A percentile compares a stretch with the other conserved stretches of the same genome.
Conservation (phyloP, 495 filamentous ascomycete genomes). For the Choiromyces venosus region DNA sequence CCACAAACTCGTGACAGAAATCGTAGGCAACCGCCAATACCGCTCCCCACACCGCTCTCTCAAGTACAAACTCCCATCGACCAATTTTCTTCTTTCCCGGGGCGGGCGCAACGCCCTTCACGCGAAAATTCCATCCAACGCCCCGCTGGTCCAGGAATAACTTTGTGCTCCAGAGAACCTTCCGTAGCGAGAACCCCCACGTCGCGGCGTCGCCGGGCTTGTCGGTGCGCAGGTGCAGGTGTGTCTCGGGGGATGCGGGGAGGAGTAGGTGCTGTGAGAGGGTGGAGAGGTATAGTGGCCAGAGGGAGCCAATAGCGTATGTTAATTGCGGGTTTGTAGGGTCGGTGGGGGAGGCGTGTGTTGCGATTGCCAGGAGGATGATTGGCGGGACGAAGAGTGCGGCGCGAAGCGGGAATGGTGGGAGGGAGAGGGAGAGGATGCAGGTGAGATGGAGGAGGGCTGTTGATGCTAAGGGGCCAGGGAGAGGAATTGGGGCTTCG, state of each 20-base stretch:
- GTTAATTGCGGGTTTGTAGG: constrained; percentile 21
- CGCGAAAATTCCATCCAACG: constrained; percentile 25
- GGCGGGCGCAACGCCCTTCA: constrained; percentile 14
- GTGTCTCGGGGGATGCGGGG: constrained; percentile 15
- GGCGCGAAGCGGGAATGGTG: background rate
- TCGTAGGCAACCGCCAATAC: constrained; percentile 25
- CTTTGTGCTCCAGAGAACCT: constrained; percentile 21
- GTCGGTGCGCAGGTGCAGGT: constrained; percentile 20
- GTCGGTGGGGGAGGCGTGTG: background rate
- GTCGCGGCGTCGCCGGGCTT: constrained; percentile 19
- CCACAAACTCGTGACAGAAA: constrained; percentile 22
- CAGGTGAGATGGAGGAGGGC: background rate
- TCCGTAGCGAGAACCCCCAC: constrained; percentile 26
- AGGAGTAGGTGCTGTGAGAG: constrained; percentile 24
- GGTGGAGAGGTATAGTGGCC: constrained; percentile 28
- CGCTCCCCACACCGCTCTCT: constrained; percentile 8
- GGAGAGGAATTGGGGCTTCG: background rate
- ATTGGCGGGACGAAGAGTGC: background rate
- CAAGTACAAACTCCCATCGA: constrained; percentile 9
- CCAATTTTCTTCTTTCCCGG: constrained; percentile 6
- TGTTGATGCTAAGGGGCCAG: background rate
- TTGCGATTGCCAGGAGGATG: background rate
- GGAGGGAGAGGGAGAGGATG: constrained; percentile 1
- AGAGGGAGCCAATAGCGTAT: constrained; percentile 29
- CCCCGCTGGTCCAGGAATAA: constrained; percentile 21